Evolutionary conservation across 768 basidiomycete genomes (phyloP).

Genomic region (Pholiota conissans): DNA sequence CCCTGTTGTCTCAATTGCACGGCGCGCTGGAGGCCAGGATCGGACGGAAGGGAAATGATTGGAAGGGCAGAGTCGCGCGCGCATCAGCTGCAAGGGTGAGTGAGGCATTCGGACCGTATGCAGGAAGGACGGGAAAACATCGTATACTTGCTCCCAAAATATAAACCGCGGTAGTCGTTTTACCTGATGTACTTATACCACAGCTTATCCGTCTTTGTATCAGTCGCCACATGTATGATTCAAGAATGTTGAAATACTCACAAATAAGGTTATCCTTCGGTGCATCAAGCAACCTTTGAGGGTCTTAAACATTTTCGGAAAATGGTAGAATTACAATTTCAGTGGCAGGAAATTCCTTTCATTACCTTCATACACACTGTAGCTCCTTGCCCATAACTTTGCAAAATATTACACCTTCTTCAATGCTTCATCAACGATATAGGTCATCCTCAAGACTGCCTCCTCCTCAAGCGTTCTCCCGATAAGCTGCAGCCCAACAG

Average conservation of each 20-base stretch:
- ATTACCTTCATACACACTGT: too few relatives aligned
- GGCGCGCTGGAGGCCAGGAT: neutral
- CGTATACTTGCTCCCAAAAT: neutral
- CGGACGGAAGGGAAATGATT: neutral
- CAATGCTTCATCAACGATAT: slow-evolving; percentile 59
- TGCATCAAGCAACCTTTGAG: too few relatives aligned
- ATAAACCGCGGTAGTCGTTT: too few relatives aligned
- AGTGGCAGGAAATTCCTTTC: too few relatives aligned
- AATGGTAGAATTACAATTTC: too few relatives aligned
- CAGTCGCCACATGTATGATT: too few relatives aligned
- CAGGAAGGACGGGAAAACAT: neutral
- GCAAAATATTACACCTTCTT: slow-evolving; percentile 27
- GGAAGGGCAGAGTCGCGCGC: neutral
- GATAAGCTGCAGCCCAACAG: slow-evolving; percentile 65
- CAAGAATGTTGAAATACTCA: too few relatives aligned
- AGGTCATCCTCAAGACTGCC: slow-evolving; percentile 66
- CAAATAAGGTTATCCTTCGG: too few relatives aligned
- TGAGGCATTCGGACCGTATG: neutral
- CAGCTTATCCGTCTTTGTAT: too few relatives aligned
- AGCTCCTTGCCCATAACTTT: too few relatives aligned
- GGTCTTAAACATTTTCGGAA: too few relatives aligned
- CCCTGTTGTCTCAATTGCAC: neutral
- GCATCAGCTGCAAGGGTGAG: neutral
- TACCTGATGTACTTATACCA: too few relatives aligned
- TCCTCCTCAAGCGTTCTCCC: slow-evolving; percentile 73